Base-by-base conservation (phyloP, 352 stramenopile genomes). In the Phytophthora podocarpi region DNA sequence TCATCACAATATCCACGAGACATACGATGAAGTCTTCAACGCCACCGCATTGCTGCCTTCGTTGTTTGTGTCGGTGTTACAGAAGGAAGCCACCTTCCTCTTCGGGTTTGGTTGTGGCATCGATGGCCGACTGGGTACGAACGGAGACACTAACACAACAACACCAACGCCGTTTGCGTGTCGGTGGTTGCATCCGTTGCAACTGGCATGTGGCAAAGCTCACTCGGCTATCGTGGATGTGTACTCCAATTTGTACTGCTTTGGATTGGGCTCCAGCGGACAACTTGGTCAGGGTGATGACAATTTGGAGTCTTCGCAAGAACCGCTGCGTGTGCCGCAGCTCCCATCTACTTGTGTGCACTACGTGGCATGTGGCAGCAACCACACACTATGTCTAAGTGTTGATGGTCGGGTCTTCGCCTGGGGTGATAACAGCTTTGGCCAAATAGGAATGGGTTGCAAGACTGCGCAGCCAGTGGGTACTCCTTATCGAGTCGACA, bases 241-340 rank as follows among this genome's bases (percentile, higher is more conserved):
- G 18, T 87, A 87, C 37, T 89, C 82, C 2, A 86, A 90, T 53
- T 63, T 91, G 34, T 91, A 90, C 54, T 90, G 80, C 68, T 90
- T 90, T 54, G 82, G 82, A 28, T 53, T 70, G 24, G 72, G 74
- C 7, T 35, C 50, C 0, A 70, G 43, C 27, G 82, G 80, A 1
- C 80, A 91, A 32, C 73, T 91, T 11, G 80, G 78, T 8, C 82
- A 91, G 36, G 74, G 74, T 15, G 76, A 88, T 23, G 64, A 59
- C 41, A 76, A 74, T n/a, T 40, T 88, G 1, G 79, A 90, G 32
- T 63, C 76, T 8, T 87, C 82, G 13, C 75, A 80, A 53, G 69
- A 85, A n/a, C 78, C 82, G 3, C 43, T 86, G 1, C 75, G 76
- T 8, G 69, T 91, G 1, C 70, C 64, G 2, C 68, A 74, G 2